phyloP scores from a whole-genome alignment of 2,329 filamentous ascomycete species.

The Cladosporium sp. region DNA sequence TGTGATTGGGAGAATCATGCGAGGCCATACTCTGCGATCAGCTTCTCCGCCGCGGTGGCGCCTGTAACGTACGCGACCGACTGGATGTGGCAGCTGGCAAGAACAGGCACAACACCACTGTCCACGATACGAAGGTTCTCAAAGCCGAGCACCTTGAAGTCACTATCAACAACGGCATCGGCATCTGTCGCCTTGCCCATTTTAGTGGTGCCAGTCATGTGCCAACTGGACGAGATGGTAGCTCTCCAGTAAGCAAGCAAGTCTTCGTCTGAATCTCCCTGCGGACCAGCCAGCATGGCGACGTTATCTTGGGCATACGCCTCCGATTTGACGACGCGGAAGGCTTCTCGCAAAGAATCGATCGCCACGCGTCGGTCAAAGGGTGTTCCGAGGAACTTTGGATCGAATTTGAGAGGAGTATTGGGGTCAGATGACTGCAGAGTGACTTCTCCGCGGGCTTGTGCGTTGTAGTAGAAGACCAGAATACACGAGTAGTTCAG shows the following conservation, averaged over 20 bases:
- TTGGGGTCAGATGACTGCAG: constrained; percentile 52
- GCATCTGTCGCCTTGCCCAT: constrained; percentile 43
- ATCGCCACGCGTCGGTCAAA: constrained; percentile 53
- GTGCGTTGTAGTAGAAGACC: constrained; percentile 37
- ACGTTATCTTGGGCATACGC: constrained; percentile 3
- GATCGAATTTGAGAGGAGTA: constrained; percentile 49
- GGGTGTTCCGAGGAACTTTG: constrained; percentile 50
- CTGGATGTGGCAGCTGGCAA: constrained; percentile 37
- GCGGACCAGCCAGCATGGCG: neutral
- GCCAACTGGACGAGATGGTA: constrained; percentile 17
- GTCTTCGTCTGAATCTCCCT: constrained; percentile 6
- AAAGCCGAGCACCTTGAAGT: constrained; percentile 54
- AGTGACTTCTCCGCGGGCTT: constrained; percentile 49
- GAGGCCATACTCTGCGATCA: constrained; percentile 13
- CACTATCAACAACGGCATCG: constrained; percentile 46
- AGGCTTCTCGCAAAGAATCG: constrained; percentile 38
- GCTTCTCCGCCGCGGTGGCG: constrained; percentile 15
- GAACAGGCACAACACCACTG: constrained; percentile 64
- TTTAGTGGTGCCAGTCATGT: constrained; percentile 41
- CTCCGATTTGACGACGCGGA: constrained; percentile 7
- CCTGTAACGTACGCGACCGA: constrained; percentile 14
- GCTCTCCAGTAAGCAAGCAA: constrained; percentile 3
- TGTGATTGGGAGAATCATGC: too few relatives aligned
- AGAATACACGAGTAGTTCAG: constrained; percentile 5
- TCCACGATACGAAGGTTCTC: constrained; percentile 55